phyloP scores from a whole-genome alignment of 2,329 filamentous ascomycete genomes.

The Aspergillus viridinutans region DNA sequence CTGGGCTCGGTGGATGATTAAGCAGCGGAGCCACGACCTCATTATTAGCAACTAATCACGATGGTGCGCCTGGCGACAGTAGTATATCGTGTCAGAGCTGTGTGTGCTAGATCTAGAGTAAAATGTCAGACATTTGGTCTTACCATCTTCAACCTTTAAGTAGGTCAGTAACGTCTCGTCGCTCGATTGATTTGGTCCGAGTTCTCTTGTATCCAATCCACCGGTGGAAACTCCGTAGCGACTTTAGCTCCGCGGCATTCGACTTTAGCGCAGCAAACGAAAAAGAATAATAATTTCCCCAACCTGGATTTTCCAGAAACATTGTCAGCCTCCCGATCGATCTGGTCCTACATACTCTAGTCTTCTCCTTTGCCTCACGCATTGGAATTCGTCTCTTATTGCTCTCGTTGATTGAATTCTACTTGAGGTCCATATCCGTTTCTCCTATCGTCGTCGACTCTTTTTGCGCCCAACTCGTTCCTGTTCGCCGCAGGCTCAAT shows the following conservation, averaged over 20 bases:
- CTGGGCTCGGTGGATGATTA: neutral
- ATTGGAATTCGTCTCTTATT: neutral
- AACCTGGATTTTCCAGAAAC: neutral
- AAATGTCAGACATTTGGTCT: neutral
- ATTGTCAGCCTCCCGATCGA: slow-evolving; percentile 4
- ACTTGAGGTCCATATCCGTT: neutral
- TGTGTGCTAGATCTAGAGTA: neutral
- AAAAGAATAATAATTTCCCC: neutral
- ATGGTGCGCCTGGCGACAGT: neutral
- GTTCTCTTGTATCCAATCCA: neutral
- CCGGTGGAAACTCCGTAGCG: neutral
- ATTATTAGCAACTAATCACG: neutral
- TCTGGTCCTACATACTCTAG: slow-evolving; percentile 1
- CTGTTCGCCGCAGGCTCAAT: neutral
- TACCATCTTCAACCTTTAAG: neutral
- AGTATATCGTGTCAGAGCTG: neutral
- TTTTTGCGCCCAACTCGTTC: neutral
- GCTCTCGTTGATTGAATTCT: neutral
- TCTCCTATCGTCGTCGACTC: neutral
- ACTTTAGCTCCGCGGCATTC: neutral
- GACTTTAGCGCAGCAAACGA: neutral
- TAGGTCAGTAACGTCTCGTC: neutral
- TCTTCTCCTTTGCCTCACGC: slow-evolving; percentile 7
- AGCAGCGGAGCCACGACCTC: neutral
- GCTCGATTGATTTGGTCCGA: neutral